Evolutionary conservation across 108 stramenopile species (phyloP).

Genomic region (Fragilariopsis cylindrus): DNA sequence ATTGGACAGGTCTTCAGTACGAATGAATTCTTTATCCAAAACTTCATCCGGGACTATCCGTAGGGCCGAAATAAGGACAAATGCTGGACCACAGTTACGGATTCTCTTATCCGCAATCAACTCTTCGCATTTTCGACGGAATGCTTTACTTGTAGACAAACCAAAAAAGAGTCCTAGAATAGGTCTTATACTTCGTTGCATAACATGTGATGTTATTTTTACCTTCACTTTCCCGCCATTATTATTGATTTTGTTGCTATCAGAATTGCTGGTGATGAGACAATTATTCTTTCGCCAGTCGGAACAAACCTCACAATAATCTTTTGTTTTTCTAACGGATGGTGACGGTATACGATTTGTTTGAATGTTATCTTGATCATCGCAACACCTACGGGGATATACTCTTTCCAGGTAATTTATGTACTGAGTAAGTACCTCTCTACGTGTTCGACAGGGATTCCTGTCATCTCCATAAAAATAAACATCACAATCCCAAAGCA

Average conservation of each 20-base stretch:
- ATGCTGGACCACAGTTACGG: constrained; percentile 67
- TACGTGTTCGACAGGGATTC: constrained; percentile 68
- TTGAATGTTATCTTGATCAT: constrained; percentile 30
- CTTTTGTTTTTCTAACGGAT: neutral
- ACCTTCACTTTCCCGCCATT: neutral
- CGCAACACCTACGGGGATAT: constrained; percentile 65
- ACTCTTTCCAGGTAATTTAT: constrained; percentile 49
- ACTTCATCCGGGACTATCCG: neutral
- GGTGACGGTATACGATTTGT: constrained; percentile 19
- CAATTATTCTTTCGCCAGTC: constrained; percentile 3
- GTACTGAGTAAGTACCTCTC: constrained; percentile 56
- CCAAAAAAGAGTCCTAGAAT: constrained; percentile 47
- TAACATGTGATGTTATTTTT: constrained; percentile 39
- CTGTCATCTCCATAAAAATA: constrained; percentile 45
- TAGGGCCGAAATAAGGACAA: constrained; percentile 31
- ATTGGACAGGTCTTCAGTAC: constrained; percentile 8
- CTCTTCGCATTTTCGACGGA: constrained; percentile 36
- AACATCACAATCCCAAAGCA: constrained; percentile 62
- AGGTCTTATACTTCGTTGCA: constrained; percentile 46
- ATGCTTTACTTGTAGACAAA: constrained; percentile 22
- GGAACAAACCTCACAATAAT: constrained; percentile 9
- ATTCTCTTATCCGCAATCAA: constrained; percentile 1
- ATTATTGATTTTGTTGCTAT: neutral
- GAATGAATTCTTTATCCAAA: constrained; percentile 1
- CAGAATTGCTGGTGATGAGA: neutral